Evolutionary conservation across 768 basidiomycete species (phyloP).

Genomic region (Calocera viscosa): DNA sequence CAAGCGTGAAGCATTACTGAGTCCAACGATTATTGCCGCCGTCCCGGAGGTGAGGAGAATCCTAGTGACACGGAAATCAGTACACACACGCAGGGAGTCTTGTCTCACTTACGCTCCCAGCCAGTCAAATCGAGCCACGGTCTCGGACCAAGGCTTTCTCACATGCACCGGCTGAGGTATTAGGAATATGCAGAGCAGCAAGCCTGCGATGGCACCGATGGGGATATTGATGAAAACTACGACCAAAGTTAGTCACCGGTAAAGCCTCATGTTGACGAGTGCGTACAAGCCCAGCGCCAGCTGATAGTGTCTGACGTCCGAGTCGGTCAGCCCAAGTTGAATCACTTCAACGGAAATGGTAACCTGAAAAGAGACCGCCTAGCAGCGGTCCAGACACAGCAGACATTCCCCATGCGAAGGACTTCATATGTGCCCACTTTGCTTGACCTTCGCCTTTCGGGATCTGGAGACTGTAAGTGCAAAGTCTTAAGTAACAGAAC

Average conservation of each 20-base stretch:
- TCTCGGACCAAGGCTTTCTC: slow-evolving; percentile 20
- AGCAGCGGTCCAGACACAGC: background rate
- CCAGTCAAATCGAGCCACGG: slow-evolving; percentile 57
- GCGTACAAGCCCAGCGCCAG: slow-evolving; percentile 83
- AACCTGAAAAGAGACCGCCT: slow-evolving; percentile 2
- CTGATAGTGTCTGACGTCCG: background rate
- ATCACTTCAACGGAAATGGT: background rate
- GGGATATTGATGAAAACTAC: slow-evolving; percentile 77
- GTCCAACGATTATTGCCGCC: background rate
- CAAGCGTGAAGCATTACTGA: background rate
- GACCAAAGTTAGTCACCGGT: slow-evolving; percentile 14
- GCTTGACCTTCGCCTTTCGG: background rate
- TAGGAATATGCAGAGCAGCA: slow-evolving; percentile 34
- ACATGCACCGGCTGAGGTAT: background rate
- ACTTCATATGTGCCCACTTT: slow-evolving; percentile 1
- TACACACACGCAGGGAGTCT: background rate
- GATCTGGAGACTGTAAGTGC: background rate
- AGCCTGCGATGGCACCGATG: slow-evolving; percentile 47
- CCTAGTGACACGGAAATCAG: background rate
- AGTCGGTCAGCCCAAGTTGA: background rate
- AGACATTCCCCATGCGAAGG: slow-evolving; percentile 4
- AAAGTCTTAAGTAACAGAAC: background rate
- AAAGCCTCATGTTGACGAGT: slow-evolving; percentile 12
- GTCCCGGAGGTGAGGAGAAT: background rate
- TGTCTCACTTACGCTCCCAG: slow-evolving; percentile 50